Evolutionary conservation across 805 yeast species (phyloP).

Genomic region (Candida hispaniensis): DNA sequence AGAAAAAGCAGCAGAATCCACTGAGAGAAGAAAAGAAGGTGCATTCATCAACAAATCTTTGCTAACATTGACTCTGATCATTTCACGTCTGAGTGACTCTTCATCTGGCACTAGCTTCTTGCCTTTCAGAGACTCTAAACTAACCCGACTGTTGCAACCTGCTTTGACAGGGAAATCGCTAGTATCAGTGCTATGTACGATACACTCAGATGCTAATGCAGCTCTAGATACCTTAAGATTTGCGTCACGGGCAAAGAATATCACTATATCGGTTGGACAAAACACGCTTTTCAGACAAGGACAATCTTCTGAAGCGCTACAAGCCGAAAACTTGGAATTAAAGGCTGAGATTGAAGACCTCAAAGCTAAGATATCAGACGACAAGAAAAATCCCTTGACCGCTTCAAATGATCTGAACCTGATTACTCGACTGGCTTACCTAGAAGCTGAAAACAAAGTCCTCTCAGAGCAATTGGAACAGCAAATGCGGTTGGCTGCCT

Average conservation of each 20-base stretch:
- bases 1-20: constrained; percentile 67
- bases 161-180: constrained; percentile 81
- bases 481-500: constrained; percentile 36
- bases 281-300: constrained; percentile 33
- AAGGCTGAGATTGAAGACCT: constrained; percentile 39
- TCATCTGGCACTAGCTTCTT: constrained; percentile 46
- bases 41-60: constrained; percentile 85
- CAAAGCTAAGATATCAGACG: constrained; percentile 26
- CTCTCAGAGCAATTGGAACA: constrained; percentile 61
- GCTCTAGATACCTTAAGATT: constrained; percentile 80
- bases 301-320: constrained; percentile 41
- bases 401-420: constrained; percentile 1
- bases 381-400: constrained; percentile 13
- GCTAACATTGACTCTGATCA: constrained; percentile 85
- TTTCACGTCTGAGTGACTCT: constrained; percentile 55
- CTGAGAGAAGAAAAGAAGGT: constrained; percentile 86
- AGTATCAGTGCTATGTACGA: constrained; percentile 78
- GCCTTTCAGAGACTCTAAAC: constrained; percentile 87
- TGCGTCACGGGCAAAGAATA: constrained; percentile 87
- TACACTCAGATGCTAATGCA: constrained; percentile 51
- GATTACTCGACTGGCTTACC: constrained; percentile 32
- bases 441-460: constrained; percentile 54
- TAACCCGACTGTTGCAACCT: constrained; percentile 83
- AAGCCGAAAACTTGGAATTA: constrained; percentile 51
- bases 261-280: constrained; percentile 55